Base-by-base conservation (phyloP, 805 yeast species). In the Pichia deserticola region DNA sequence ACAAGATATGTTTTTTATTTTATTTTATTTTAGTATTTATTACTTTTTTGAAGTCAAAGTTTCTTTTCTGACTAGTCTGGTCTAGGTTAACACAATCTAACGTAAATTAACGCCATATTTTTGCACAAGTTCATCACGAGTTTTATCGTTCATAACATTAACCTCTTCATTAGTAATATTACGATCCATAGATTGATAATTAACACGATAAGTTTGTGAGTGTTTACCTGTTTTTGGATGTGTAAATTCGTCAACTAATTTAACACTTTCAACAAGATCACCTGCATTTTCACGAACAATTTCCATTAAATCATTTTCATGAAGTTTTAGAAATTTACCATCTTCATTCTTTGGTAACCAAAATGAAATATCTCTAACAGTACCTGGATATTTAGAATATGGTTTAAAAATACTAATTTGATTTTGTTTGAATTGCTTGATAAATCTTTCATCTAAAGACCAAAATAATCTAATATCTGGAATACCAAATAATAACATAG, bases 171-270 rank as follows among this genome's bases (percentile, higher is more conserved):
- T 89, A 29, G 95, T 88, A 57, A 93, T 72, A 51, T 86, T 85
- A 60, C 97, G 79, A 59, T 92, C 97, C 97, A 93, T 90, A 1
- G 96, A 86, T 69, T 93, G 98, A 69, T 89, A 93, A 62, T 85
- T 84, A 51, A 93, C 78, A 57, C 99, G 74, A 74, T 88, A 93
- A 69, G 97, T 89, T 59, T 86, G 85, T 8, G 95, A 85, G 55
- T 71, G 78, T 57, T 75, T 78, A 3, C 83, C 82, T 0, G 89
- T 83, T 61, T 88, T 88, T 37, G 96, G 95, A 65, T 92, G 95
- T 12, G 71, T 73, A 60, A 92, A 93, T 61, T 85, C 85, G 63
- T 93, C 99, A 34, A 88, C 73, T 42, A 86, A 67, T 43, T 74
- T 71, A 2, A 93, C 98, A 58, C 82, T 86, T 66, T 92, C 98